phyloP scores from a whole-genome alignment of 176 grass and related monocot genomes.

The Ensete glaucum region DNA sequence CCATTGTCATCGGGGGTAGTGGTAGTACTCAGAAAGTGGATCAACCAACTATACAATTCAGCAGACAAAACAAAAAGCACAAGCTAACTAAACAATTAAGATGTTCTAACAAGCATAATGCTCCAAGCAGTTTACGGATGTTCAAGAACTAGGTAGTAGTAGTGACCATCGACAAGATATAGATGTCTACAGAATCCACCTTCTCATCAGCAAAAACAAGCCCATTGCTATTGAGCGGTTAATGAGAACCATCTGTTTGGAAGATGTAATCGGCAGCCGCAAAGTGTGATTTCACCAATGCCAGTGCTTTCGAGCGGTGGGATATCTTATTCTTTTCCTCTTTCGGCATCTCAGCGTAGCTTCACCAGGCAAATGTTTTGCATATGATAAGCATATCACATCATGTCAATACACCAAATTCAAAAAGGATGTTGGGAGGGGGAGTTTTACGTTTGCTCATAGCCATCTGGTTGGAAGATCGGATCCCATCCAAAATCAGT shows the following conservation, averaged over 20 bases:
- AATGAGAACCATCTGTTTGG: slow-evolving; percentile 32
- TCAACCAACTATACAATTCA: background rate
- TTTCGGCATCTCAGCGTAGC: slow-evolving; percentile 92
- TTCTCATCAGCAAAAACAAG: too few relatives aligned
- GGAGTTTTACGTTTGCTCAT: slow-evolving; percentile 64
- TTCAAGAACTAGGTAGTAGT: background rate
- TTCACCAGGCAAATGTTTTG: slow-evolving; percentile 17
- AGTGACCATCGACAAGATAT: background rate
- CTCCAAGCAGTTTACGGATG: background rate
- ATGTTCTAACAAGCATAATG: background rate
- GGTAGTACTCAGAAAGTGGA: background rate
- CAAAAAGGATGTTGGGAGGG: background rate
- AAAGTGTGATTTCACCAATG: slow-evolving; percentile 81
- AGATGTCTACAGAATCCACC: background rate
- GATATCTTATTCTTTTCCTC: slow-evolving; percentile 92
- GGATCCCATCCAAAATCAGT: slow-evolving; percentile 97
- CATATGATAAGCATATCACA: slow-evolving; percentile 3
- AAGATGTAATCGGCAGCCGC: slow-evolving; percentile 51
- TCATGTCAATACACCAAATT: background rate
- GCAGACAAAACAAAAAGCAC: background rate
- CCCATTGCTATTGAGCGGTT: background rate
- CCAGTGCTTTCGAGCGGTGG: slow-evolving; percentile 68
- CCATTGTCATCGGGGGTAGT: background rate
- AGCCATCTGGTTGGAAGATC: slow-evolving; percentile 85
- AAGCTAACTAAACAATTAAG: background rate